Base-by-base conservation (phyloP, 768 basidiomycete species). In the Tylopilus plumbeoviolaceoides region DNA sequence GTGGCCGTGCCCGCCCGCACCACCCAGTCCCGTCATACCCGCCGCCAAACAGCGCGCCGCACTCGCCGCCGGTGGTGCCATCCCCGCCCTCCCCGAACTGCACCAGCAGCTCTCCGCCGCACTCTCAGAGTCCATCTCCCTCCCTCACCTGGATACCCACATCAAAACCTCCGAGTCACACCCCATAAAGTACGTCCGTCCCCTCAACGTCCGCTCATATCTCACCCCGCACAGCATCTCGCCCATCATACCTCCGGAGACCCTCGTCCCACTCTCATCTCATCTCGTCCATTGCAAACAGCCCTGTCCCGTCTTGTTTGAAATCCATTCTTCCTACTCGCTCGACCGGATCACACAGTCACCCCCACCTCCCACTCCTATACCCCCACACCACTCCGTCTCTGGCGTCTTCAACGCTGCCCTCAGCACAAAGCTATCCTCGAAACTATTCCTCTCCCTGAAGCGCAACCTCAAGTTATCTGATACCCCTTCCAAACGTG, bases 111-210 rank as follows among this genome's bases (percentile, higher is more conserved):
- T 88, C 5, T 72, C 73, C 51, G 74, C 75, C 7, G 84, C 84
- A 0, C 80, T 87, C 36, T 70, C 76, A 7, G 75, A 81, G n/a
- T 60, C 71, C 68, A 75, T 59, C 50, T 15, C 54, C 48, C 20
- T 38, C 28, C 21, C 27, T 25, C 51, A 17, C 48, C 48, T 36
- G 18, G 36, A 53, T 38, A 48, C 30, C 0, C 42, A 50, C 18
- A 8, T 85, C 52, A 92, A 89, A 63, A 92, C 89, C 1, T 91
- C 89, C 3, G 75, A 79, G 21, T 80, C 86, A 0, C 91, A 92
- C 69, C 91, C 91, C 7, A 88, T 95, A 64, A 90, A 91, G 89
- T 89, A 56, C 47, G 80, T 72, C 46, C 6, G n/a, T 47, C 18
- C 42, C 45, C 17, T 15, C 12, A 46, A 5, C 12, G 2, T 6